Base-by-base conservation (phyloP, 495 filamentous ascomycete species). In the Pyronema omphalodes region DNA sequence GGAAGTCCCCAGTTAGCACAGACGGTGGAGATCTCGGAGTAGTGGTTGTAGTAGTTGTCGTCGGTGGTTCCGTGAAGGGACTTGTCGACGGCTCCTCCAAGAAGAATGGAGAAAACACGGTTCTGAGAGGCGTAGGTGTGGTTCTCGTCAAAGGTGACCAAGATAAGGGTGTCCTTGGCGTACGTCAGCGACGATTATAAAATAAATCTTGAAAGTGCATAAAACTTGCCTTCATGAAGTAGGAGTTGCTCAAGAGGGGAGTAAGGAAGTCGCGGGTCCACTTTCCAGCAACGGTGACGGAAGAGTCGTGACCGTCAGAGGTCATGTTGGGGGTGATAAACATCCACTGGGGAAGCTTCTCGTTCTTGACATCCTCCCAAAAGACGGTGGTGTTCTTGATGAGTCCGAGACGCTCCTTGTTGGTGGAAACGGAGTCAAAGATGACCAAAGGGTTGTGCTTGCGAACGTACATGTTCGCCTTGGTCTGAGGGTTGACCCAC, bases 271-370 rank as follows among this genome's bases (percentile, higher is more conserved):
- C 62, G 15, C 70, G 70, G 3, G 76, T 68, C 77, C 77, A 86
- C 5, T 60, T 58, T 3, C 75, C 76, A 5, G 78, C 76, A 52
- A 76, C 71, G 34, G 74, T 76, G 52, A 86, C 72, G 64, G 73
- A 70, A 49, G 74, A 78, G 64, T 87, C 81, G 59, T 87, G 82
- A 19, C 75, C 83, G 61, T 80, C 74, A 52, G 72, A 71, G 47
- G 72, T 76, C 81, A 86, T 84, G 70, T 85, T 85, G 11, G 83
- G 83, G 12, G 81, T 86, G 54, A 84, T 76, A 65, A 85, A 84
- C 58, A 76, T 73, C 77, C 78, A 83, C 64, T 86, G 82, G 9
- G 81, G 82, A 8, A 86, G 71, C 19, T 67, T 70, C 45, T 76
- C 61, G 51, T 70, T 66, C 51, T 71, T 67, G 19, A 84, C 66